A percentile compares a stretch with the other conserved stretches of the same genome.
Conservation (phyloP, 352 stramenopile species). For the Globisporangium apiculatum region DNA sequence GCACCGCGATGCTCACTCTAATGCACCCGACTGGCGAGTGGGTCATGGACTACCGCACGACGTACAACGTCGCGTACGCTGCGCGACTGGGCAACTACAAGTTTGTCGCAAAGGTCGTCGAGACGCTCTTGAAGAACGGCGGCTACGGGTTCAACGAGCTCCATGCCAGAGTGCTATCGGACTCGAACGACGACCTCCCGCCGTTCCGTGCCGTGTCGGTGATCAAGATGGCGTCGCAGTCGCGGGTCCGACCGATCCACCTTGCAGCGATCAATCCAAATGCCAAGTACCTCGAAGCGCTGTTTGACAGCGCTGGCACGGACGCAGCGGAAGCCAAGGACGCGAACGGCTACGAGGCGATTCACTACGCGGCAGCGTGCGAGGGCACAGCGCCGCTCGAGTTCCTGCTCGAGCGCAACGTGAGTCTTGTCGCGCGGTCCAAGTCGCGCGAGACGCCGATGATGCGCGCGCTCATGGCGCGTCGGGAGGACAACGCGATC, state of each 20-base stretch:
- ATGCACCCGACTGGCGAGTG: slow-evolving; percentile 60
- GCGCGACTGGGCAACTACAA: slow-evolving; percentile 31
- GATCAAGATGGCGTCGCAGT: slow-evolving; percentile 60
- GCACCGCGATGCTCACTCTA: slow-evolving; percentile 56
- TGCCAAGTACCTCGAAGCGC: slow-evolving; percentile 42
- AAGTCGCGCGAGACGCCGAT: slow-evolving; percentile 60
- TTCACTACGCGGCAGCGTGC: slow-evolving; percentile 65
- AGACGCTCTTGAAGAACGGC: slow-evolving; percentile 32
- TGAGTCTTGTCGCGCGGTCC: slow-evolving; percentile 44
- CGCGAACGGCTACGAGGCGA: slow-evolving; percentile 46
- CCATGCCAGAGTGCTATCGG: slow-evolving; percentile 47
- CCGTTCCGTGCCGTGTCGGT: slow-evolving; percentile 55
- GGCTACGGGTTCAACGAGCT: slow-evolving; percentile 62
- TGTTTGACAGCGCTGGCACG: slow-evolving; percentile 50
- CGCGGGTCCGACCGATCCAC: slow-evolving; percentile 59
- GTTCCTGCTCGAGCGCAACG: slow-evolving; percentile 53
- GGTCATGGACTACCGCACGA: slow-evolving; percentile 16
- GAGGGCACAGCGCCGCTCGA: slow-evolving; percentile 40
- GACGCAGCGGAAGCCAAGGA: slow-evolving; percentile 50
- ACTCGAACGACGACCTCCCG: slow-evolving; percentile 26
- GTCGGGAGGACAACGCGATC: slow-evolving; percentile 49
- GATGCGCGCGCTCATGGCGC: slow-evolving; percentile 39
- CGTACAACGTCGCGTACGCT: slow-evolving; percentile 18
- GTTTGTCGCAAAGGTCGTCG: slow-evolving; percentile 29
- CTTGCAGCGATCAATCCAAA: slow-evolving; percentile 74